Evolutionary conservation across 116 monocot genomes (phyloP), one percentile per base, ranked within the genome.

Genomic region (Posidonia oceanica): DNA sequence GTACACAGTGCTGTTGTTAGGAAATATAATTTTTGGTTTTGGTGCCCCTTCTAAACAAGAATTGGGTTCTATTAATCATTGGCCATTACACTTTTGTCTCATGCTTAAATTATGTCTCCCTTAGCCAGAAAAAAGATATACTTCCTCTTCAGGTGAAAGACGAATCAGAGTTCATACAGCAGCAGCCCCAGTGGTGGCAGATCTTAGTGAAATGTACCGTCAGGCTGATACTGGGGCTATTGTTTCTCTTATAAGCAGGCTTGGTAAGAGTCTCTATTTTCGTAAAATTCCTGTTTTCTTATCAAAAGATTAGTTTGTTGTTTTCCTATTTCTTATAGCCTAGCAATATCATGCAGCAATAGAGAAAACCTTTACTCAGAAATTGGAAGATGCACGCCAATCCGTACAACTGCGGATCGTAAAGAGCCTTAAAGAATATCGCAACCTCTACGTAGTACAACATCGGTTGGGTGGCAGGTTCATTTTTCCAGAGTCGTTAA

Each of bases 141-240:
- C 98, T 36, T 90, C 98, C 36, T 99, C 93, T 69, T 88, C 86
- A 39, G 98, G 98, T 71, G 98, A 99, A 81, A 88, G 98, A 63
- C 78, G 90, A 54, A 99, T 99, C 61, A 87, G 93, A 81, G 93
- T 93, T 44, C 86, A 84, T 68, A 99, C 90, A 55, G 79, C 93
- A 75, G 98, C 93, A 55, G 98, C 86, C 68, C 98, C 90, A 69
- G 98, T 99, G 53, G 98, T 99, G 36, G 71, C 86, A 38, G 98
- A 99, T 76, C 88, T 99, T 61, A 72, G 79, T 71, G 98, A 93
- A 78, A 93, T 93, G 93, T 99, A 99, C 58, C 90, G 88, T 69
- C 90, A 84, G 54, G 98, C 98, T 69, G 90, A 99, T 80, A 78
- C 81, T 76, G 93, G 98, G 4, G 93, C 98, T 61, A 82, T 88